Conservation (phyloP, 495 filamentous ascomycete species). For the Aspergillus sclerotioniger region DNA sequence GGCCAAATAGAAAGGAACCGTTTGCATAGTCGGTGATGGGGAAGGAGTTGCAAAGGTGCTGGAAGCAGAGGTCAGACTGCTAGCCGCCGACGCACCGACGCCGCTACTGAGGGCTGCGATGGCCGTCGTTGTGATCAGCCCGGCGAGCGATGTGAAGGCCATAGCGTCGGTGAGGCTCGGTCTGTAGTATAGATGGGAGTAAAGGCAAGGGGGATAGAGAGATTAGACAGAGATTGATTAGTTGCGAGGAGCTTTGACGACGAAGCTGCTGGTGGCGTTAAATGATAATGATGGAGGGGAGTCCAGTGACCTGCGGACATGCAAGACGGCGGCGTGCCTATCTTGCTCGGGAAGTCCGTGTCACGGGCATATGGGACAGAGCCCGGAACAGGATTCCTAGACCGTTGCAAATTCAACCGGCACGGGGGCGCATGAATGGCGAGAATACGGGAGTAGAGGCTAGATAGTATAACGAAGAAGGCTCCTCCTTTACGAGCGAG, state of each 20-base stretch:
- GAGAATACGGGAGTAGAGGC: background rate
- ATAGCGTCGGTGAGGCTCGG: slow-evolving; percentile 7
- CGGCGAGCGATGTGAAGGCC: slow-evolving; percentile 4
- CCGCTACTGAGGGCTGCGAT: slow-evolving; percentile 11
- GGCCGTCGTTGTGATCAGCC: slow-evolving; percentile 2
- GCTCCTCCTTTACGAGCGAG: slow-evolving; percentile 22
- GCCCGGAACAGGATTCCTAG: background rate
- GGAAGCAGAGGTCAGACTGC: slow-evolving; percentile 5
- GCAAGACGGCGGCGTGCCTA: slow-evolving; percentile 10
- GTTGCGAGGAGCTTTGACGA: background rate
- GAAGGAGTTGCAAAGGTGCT: background rate
- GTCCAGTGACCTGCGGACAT: slow-evolving; percentile 8
- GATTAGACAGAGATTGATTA: background rate
- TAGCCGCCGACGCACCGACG: slow-evolving; percentile 13
- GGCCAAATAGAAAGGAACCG: slow-evolving; percentile 13
- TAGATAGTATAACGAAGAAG: background rate
- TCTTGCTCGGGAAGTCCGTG: slow-evolving; percentile 1
- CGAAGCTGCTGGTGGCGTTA: slow-evolving; percentile 4
- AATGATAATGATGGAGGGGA: background rate
- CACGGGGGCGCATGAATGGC: background rate
- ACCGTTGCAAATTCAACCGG: background rate
- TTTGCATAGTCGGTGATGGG: slow-evolving; percentile 16
- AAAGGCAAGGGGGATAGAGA: slow-evolving; percentile 1
- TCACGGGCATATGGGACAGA: slow-evolving; percentile 14
- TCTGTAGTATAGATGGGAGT: background rate